Base-by-base conservation (phyloP, 2,329 filamentous ascomycete genomes). In the Xylariaceae sp. region DNA sequence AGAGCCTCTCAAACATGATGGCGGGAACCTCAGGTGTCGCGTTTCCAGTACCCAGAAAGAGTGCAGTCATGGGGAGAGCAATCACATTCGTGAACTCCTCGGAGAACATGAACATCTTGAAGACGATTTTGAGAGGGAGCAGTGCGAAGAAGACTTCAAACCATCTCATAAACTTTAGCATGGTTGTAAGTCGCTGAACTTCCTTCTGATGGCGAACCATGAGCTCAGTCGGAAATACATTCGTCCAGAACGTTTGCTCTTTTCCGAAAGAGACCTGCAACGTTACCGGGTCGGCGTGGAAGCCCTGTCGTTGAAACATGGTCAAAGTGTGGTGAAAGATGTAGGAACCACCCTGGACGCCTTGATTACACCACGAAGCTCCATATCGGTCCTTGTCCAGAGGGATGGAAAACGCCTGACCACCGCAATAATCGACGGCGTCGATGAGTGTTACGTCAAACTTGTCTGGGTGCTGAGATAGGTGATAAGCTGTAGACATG, bases 311-410 rank as follows among this genome's bases (percentile, higher is more conserved):
- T n/a, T 69, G 68, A 47, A 78, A 78, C 74, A 78, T 78, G 37
- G 73, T 76, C 62, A 76, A 61, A 9, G 75, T 79, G 51, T 79
- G 76, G 51, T 78, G 74, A 55, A 78, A 79, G 47, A 78, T 78
- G 57, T 74, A 74, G 29, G 71, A 74, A 29, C 75, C 76, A 34
- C 76, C 75, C 47, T 79, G 75, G 1, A 78, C 78, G 38, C 78
- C 78, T 49, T 82, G 77, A 51, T 82, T 82, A 50, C 79, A 67
- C 77, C 77, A 82, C 41, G 70, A 72, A 3, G 78, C 76, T n/a
- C 77, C 78, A 53, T 79, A 69, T 33, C 69, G 72, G 26, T 74
- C 62, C 53, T 79, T 76, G 52, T 81, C 72, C 13, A 83, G 58
- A 13, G 74, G 72, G 34, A 81, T 79, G 3, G 77, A 80, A 58